Evolutionary conservation across 208 protist species (phyloP).

Genomic region (Trypanosoma grayi): DNA sequence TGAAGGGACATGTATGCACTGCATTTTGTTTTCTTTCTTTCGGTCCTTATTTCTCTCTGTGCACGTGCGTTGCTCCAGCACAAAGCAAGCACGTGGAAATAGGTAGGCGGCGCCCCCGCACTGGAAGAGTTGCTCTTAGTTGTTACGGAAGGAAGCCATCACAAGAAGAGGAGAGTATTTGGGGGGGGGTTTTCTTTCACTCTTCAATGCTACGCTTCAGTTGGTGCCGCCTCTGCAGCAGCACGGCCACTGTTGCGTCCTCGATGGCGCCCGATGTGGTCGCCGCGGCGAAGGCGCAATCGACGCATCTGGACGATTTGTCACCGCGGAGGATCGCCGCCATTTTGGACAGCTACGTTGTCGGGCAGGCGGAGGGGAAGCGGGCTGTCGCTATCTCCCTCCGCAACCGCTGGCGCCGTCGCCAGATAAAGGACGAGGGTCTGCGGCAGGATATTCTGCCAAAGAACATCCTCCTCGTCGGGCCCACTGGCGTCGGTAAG

Average conservation of each 20-base stretch:
- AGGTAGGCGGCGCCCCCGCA: too few relatives aligned
- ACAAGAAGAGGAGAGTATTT: not conserved
- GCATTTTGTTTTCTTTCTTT: too few relatives aligned
- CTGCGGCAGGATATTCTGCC: slow-evolving; percentile 87
- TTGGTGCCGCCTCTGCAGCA: slow-evolving; percentile 29
- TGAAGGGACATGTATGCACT: too few relatives aligned
- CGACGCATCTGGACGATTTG: slow-evolving; percentile 73
- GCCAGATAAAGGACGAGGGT: slow-evolving; percentile 69
- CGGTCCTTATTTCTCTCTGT: too few relatives aligned
- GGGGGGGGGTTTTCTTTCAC: not conserved
- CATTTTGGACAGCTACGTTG: slow-evolving; percentile 95
- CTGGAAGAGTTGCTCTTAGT: too few relatives aligned
- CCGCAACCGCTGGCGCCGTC: slow-evolving; percentile 93
- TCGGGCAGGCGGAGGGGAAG: slow-evolving; percentile 96
- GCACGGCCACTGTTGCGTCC: slow-evolving; percentile 40
- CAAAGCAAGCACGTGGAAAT: too few relatives aligned
- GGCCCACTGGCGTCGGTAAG: slow-evolving; percentile 92
- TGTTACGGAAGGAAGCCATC: not conserved
- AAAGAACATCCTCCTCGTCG: slow-evolving; percentile 94
- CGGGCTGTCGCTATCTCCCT: slow-evolving; percentile 95
- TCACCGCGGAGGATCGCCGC: slow-evolving; percentile 90
- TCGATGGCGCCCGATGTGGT: slow-evolving; percentile 62
- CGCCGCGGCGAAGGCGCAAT: slow-evolving; percentile 40
- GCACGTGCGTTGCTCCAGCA: too few relatives aligned
- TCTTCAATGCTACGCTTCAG: slow-evolving; percentile 56